Percentiles rank a stretch among this genome's conserved stretches.
phyloP scores from a whole-genome alignment of 768 basidiomycete species.

The Russula sp. region DNA sequence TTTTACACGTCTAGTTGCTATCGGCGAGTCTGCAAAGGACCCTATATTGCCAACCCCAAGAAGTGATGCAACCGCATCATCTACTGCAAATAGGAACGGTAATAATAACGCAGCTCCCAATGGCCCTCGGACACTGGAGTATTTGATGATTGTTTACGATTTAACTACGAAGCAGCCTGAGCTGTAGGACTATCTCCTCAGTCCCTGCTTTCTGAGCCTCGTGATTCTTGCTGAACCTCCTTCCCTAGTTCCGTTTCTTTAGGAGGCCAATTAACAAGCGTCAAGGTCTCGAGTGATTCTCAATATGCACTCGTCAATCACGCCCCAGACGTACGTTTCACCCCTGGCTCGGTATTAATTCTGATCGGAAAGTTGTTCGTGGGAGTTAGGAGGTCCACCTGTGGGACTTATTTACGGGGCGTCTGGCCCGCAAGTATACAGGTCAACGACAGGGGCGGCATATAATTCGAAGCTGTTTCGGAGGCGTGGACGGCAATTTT shows the following conservation, averaged over 20 bases:
- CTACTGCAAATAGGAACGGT: slow-evolving; percentile 33
- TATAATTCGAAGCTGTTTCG: slow-evolving; percentile 92
- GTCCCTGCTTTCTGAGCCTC: slow-evolving; percentile 15
- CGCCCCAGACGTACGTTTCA: slow-evolving; percentile 69
- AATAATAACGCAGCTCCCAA: slow-evolving; percentile 34
- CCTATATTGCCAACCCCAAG: slow-evolving; percentile 17
- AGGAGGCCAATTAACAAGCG: slow-evolving; percentile 82
- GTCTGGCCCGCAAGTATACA: slow-evolving; percentile 73
- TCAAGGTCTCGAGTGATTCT: slow-evolving; percentile 83
- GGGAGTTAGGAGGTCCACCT: slow-evolving; percentile 76
- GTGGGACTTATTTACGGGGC: slow-evolving; percentile 72
- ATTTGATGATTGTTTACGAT: slow-evolving; percentile 76
- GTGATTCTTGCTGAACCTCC: slow-evolving; percentile 27
- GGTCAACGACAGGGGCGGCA: slow-evolving; percentile 83
- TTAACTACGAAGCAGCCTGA: slow-evolving; percentile 63
- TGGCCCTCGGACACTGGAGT: slow-evolving; percentile 43
- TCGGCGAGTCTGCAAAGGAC: slow-evolving; percentile 58
- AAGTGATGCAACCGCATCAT: slow-evolving; percentile 31
- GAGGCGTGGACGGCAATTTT: slow-evolving; percentile 83
- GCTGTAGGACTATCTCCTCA: slow-evolving; percentile 48
- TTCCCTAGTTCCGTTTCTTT: slow-evolving; percentile 56
- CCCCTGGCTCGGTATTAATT: slow-evolving; percentile 25
- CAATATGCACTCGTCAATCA: slow-evolving; percentile 84
- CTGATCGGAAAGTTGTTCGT: slow-evolving; percentile 19
- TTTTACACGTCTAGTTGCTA: slow-evolving; percentile 76